These are phyloP conservation scores for Cladophialophora yegresii DNA, from an alignment of 2,329 filamentous ascomycete species.

Conservation along the genomic window DNA sequence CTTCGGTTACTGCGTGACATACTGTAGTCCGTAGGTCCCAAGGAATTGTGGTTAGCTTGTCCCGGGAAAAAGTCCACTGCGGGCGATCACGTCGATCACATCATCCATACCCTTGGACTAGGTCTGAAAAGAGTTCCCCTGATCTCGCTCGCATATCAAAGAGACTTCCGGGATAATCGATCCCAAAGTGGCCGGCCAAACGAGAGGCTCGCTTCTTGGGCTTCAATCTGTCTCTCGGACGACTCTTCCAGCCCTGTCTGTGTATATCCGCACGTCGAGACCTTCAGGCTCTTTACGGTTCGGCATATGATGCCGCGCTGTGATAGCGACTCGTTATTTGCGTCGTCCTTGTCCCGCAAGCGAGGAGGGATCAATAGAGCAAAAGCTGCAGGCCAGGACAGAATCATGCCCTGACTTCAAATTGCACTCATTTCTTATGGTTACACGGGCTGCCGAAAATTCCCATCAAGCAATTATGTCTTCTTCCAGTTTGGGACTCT, in stretches of 20 bases:
- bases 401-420: neutral
- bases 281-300: neutral
- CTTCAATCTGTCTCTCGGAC: constrained; percentile 1
- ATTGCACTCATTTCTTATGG: neutral
- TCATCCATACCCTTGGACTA: neutral
- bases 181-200: constrained; percentile 5
- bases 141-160: constrained; percentile 15
- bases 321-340: neutral
- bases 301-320: neutral
- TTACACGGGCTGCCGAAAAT: neutral
- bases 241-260: neutral
- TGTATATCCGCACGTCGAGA: neutral
- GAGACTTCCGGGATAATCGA: neutral
- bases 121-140: neutral
- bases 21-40: neutral
- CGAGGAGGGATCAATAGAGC: neutral
- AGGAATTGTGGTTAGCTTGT: constrained; percentile 6
- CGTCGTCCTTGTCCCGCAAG: neutral
- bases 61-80: constrained; percentile 20
- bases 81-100: constrained; percentile 31
- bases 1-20: neutral
- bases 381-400: neutral
- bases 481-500: neutral
- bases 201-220: constrained; percentile 5
- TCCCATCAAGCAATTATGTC: neutral